Base-by-base conservation (phyloP, 2,329 filamentous ascomycete species). In the Ilyonectria sp. region DNA sequence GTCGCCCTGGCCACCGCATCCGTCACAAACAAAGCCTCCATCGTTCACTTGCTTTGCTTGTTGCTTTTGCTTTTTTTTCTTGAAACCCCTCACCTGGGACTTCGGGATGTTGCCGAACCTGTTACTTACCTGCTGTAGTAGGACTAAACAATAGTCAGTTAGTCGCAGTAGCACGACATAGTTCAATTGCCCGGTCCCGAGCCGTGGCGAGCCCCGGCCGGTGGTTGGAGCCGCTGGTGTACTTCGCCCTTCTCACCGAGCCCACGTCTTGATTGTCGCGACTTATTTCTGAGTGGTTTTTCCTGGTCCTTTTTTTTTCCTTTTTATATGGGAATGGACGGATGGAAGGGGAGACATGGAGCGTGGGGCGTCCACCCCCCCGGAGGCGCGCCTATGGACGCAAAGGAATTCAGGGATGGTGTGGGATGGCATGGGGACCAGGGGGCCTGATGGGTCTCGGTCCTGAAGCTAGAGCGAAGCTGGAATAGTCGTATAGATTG, bases 371-470 rank as follows among this genome's bases (percentile, higher is more conserved):
- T 11, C 31, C 50, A 53, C 50, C 67, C 60, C 60, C 50, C 60
- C 47, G 63, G 69, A 74, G 72, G 71, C 65, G 72, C 71, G 66
- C 71, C 72, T 74, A 72, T 75, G 63, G 67, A 68, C 55, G 57
- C 31, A 54, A 35, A 35, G 31, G 13, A 53, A 35, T 52, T 23
- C 55, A 13, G 19, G 50, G n/a, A 37, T 35, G 53, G 35, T 50
- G 59, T 55, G 65, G 54, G 64, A 65, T 67, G 60, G 50, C 55
- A 56, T 44, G 53, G 47, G 65, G 49, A 63, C 60, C 54, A 53
- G 65, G 54, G 63, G 52, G 56, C 53, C 57, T 17, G 62, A 65
- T 44, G 21, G 26, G 33, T 43, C 56, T 65, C 50, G 61, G 61
- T 60, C 40, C 43, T 65, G 50, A 56, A 50, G 63, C 63, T 65